Evolutionary conservation across 2,329 filamentous ascomycete genomes (phyloP).

Genomic region (Diaporthe aspalathi): DNA sequence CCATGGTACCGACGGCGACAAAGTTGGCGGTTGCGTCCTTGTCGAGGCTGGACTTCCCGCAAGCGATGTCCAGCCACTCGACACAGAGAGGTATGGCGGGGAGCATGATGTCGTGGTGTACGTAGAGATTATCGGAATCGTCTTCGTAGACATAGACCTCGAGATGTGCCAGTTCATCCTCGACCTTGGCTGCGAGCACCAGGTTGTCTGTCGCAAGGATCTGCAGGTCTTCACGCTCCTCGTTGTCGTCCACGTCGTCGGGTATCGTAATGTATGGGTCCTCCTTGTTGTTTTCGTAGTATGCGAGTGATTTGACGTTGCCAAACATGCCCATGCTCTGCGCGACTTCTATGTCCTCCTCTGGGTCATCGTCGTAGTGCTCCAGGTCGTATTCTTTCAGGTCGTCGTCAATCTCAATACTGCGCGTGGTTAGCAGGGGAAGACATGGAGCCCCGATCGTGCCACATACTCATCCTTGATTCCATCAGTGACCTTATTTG

Average conservation of each 20-base stretch:
- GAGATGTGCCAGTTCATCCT: constrained; percentile 95
- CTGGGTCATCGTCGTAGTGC: constrained; percentile 89
- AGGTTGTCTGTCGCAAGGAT: constrained; percentile 94
- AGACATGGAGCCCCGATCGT: neutral
- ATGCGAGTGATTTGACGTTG: constrained; percentile 91
- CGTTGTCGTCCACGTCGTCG: constrained; percentile 75
- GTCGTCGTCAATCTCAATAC: constrained; percentile 77
- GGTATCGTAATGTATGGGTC: constrained; percentile 95
- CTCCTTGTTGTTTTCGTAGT: constrained; percentile 93
- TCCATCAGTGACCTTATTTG: constrained; percentile 42
- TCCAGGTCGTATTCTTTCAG: constrained; percentile 97
- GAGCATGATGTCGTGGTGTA: constrained; percentile 99
- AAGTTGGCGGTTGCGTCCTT: constrained; percentile 84
- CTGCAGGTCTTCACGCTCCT: constrained; percentile 92
- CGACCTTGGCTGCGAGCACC: constrained; percentile 90
- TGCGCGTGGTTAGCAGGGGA: constrained; percentile 45
- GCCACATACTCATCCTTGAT: constrained; percentile 51
- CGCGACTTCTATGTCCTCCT: constrained; percentile 68
- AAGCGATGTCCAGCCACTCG: constrained; percentile 95
- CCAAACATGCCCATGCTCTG: constrained; percentile 92
- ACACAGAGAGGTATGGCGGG: constrained; percentile 95
- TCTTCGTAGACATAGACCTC: constrained; percentile 99
- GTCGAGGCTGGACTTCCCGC: constrained; percentile 74
- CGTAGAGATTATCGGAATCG: constrained; percentile 93
- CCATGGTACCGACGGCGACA: constrained; percentile 95